phyloP scores from a whole-genome alignment of 2,329 filamentous ascomycete genomes.

The Xylaria sp. region DNA sequence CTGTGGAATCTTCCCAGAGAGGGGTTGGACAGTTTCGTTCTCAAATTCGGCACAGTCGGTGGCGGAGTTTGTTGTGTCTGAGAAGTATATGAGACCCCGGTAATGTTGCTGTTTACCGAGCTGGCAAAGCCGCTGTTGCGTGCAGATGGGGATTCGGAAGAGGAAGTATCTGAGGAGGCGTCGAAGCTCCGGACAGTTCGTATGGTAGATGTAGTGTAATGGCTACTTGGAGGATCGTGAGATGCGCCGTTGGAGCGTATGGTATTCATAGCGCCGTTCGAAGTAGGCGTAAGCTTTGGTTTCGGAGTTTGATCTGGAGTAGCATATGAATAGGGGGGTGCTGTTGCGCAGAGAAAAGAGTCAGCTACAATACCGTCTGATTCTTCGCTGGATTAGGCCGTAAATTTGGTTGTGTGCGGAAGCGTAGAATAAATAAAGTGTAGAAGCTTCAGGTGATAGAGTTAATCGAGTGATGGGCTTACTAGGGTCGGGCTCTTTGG shows the following conservation, averaged over 20 bases:
- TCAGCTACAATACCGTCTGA: conserved; percentile 39
- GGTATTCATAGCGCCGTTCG: conserved; percentile 41
- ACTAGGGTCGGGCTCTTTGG: conserved; percentile 45
- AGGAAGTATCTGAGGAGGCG: conserved; percentile 55
- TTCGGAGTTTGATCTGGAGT: conserved; percentile 40
- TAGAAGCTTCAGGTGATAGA: conserved; percentile 30
- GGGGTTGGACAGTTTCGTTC: conserved; percentile 42
- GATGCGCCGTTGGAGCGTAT: conserved; percentile 41
- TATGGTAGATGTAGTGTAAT: conserved; percentile 58
- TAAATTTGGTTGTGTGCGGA: conserved; percentile 39
- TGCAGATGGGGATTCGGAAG: conserved; percentile 53
- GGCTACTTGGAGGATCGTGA: conserved; percentile 43
- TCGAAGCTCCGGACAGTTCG: conserved; percentile 68
- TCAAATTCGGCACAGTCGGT: conserved; percentile 51
- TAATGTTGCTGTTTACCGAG: conserved; percentile 65
- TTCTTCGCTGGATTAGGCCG: conserved; percentile 25
- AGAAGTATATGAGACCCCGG: conserved; percentile 58
- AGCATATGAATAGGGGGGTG: conserved; percentile 39
- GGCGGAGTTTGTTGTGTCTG: conserved; percentile 50
- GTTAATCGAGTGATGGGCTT: conserved; percentile 37
- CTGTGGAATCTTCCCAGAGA: conserved; percentile 34
- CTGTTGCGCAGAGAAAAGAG: conserved; percentile 32
- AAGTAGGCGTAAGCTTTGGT: conserved; percentile 41
- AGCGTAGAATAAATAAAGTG: conserved; percentile 9
- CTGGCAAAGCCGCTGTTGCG: conserved; percentile 66